Base-by-base conservation (phyloP, 225 moss, liverwort and hornwort genomes). In the Sphagnum tenellum region DNA sequence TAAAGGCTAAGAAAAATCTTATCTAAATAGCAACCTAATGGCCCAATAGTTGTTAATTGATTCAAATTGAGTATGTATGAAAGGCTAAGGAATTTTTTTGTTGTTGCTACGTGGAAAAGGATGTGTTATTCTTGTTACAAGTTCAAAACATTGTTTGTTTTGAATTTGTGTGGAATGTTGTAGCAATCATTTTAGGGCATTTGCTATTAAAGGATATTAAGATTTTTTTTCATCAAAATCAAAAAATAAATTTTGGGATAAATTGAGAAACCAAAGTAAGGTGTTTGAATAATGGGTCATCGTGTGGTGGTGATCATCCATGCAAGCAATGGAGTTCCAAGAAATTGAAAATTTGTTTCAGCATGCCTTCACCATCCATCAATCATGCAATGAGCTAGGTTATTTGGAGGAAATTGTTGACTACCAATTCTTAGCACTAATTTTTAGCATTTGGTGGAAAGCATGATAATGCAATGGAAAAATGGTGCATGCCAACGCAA, bases 401-500 rank as follows among this genome's bases (percentile, higher is more conserved):
- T 87, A 90, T 4, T 73, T 93, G 76, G 98, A 98, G 71, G 93
- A 98, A 76, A 90, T 90, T 44, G 89, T 89, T 53, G 98, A 98
- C 79, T 67, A 89, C 64, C 88, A 90, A 59, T 77, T 98, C 58
- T 79, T 98, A 79, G 98, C 93, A 46, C 69, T 93, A 72, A 72
- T 98, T 65, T 88, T 85, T 76, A 93, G 90, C 77, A 89, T 87
- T 11, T n/a, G 93, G 89, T 61, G 98, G 90, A 49, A 81, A 88
- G 50, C 82, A 98, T 75, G 98, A 93, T 49, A 75, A 73, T 47
- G 87, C 98, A 12, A 73, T 98, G 7, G 93, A 98, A 75, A 89
- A 98, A 64, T 98, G 60, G 80, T 81, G 67, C 70, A 75, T 66
- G 78, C 80, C 49, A 75, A 75, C 50, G 72, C 80, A 70, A 80